Base-by-base conservation (phyloP, 2,329 filamentous ascomycete genomes). In the Bipolaris sorokiniana region DNA sequence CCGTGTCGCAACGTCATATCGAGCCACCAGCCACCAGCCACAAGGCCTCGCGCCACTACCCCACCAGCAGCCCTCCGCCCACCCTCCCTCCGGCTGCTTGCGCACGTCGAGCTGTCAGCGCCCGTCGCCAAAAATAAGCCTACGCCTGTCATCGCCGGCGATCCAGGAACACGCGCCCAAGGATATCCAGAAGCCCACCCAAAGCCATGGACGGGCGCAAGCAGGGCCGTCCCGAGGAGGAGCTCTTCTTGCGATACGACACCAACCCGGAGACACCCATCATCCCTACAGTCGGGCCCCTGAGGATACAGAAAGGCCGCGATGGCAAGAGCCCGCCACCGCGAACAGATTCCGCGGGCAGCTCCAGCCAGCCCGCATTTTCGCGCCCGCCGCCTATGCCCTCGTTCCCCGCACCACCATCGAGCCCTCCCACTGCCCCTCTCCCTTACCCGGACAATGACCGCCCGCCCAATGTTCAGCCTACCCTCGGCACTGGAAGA, bases 261-360 rank as follows among this genome's bases (percentile, higher is more conserved):
- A 78, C 76, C 52, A 79, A 77, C 53, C 76, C 78, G 44, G 87
- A 92, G 69, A 92, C 90, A 69, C 90, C 92, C 56, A 91, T 90
- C n/a, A 86, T 96, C 66, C 90, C 92, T 56, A 91, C 90, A 16
- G 85, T 96, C 66, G 90, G 90, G 69, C 92, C 92, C 58, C 78
- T 97, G 77, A 87, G 91, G 71, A 96, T 96, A 75, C 89, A 88
- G 80, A 96, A 96, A 77, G 63, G 61, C 0, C 87, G 88, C 54
- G 85, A 87, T 70, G 78, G 82, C 47, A 78, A 70, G 65, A 75
- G 77, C 56, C 78, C 77, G 45, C 86, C 86, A 67, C 85, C 84
- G 48, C 81, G 69, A 69, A 70, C 75, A 71, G 68, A 77, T 88
- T 91, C 73, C 83, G 87, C 89, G 53, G 89, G 87, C 54, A 90